phyloP scores from a whole-genome alignment of 805 yeast species.

The Zygosaccharomyces bailii region DNA sequence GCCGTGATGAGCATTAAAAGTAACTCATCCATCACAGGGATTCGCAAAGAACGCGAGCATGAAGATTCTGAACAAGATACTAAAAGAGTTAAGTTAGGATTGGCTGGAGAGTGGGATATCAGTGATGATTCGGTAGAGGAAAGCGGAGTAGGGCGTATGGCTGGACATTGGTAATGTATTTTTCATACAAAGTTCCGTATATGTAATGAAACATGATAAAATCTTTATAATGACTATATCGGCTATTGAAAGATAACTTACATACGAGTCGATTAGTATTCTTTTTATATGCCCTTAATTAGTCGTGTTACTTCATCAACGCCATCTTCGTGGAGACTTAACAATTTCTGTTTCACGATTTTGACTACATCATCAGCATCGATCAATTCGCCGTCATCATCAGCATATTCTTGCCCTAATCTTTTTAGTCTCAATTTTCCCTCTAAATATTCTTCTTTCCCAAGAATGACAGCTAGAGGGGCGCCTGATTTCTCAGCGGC shows the following conservation, averaged over 20 bases:
- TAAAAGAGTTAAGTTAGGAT: slow-evolving; percentile 32
- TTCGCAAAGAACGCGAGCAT: slow-evolving; percentile 13
- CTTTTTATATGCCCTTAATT: slow-evolving; percentile 48
- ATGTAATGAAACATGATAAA: background rate
- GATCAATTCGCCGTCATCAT: slow-evolving; percentile 83
- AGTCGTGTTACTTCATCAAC: slow-evolving; percentile 62
- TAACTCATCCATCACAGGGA: slow-evolving; percentile 18
- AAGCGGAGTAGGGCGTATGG: slow-evolving; percentile 16
- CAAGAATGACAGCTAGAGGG: slow-evolving; percentile 84
- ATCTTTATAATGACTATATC: background rate
- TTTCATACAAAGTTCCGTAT: background rate
- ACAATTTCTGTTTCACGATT: slow-evolving; percentile 48
- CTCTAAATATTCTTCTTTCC: slow-evolving; percentile 82
- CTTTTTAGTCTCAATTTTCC: slow-evolving; percentile 84
- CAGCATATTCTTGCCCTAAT: slow-evolving; percentile 82
- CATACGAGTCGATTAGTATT: background rate
- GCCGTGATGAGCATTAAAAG: slow-evolving; percentile 39
- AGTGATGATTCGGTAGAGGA: slow-evolving; percentile 25
- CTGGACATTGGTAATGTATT: slow-evolving; percentile 35
- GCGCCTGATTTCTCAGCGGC: slow-evolving; percentile 96
- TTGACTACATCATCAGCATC: slow-evolving; percentile 56
- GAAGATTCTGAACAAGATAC: slow-evolving; percentile 9
- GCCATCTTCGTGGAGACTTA: slow-evolving; percentile 52
- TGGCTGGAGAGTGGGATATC: slow-evolving; percentile 35
- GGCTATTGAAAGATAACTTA: background rate